Evolutionary conservation across 116 monocot species (phyloP).

Genomic region (Dioscorea cayenensis): DNA sequence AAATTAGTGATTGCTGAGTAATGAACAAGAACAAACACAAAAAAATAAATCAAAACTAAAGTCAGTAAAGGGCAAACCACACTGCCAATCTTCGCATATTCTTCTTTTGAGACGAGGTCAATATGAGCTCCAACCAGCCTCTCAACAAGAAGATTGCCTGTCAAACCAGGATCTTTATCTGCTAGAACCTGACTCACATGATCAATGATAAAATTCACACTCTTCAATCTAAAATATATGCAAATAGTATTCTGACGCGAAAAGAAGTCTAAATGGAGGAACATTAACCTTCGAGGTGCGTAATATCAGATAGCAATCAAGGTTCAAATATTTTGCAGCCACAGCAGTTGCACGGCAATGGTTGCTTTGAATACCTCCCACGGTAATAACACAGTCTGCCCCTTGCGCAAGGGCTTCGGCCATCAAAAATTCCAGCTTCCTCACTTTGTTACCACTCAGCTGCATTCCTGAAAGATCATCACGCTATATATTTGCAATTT

Average conservation of each 20-base stretch:
- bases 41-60: neutral
- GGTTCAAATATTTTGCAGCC: slow-evolving; percentile 91
- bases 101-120: slow-evolving; percentile 96
- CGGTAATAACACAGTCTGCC: slow-evolving; percentile 88
- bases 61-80: slow-evolving; percentile 44
- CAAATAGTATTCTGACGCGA: slow-evolving; percentile 2
- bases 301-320: slow-evolving; percentile 85
- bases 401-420: slow-evolving; percentile 78
- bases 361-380: slow-evolving; percentile 97
- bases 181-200: slow-evolving; percentile 34
- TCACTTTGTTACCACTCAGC: slow-evolving; percentile 94
- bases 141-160: slow-evolving; percentile 93
- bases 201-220: neutral
- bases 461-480: slow-evolving; percentile 99
- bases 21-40: neutral
- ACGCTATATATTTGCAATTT: slow-evolving; percentile 38
- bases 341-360: slow-evolving; percentile 98
- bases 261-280: neutral
- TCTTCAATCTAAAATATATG: neutral
- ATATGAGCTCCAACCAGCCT: slow-evolving; percentile 89
- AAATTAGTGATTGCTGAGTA: too few species aligned
- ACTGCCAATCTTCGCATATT: slow-evolving; percentile 86
- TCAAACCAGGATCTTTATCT: slow-evolving; percentile 88
- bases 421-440: slow-evolving; percentile 92
- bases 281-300: slow-evolving; percentile 81